Conservation (phyloP, 805 yeast genomes). For the Candida cerambycidarum region DNA sequence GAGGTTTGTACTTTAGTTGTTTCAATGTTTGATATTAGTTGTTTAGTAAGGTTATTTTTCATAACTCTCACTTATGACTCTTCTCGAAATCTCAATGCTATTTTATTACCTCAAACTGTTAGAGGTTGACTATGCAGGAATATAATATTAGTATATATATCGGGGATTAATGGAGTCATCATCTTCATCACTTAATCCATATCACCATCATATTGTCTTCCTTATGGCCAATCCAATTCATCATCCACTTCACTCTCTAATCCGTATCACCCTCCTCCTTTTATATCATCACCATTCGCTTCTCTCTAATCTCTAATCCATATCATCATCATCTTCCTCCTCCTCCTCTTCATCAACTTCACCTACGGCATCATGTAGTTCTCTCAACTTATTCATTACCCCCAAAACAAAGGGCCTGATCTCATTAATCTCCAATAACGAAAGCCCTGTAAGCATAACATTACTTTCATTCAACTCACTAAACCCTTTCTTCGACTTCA, state of each 20-base stretch:
- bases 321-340: conserved; percentile 11
- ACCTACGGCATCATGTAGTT: conserved; percentile 42
- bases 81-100: background rate
- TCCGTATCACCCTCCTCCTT: too few species aligned
- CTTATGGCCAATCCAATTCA: too few species aligned
- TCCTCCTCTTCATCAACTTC: conserved; percentile 14
- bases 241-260: too few species aligned
- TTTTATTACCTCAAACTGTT: too few species aligned
- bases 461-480: conserved; percentile 77
- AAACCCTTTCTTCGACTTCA: conserved; percentile 81
- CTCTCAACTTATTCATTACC: conserved; percentile 76
- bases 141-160: too few species aligned
- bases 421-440: conserved; percentile 84
- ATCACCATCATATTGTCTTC: too few species aligned
- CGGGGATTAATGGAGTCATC: too few species aligned
- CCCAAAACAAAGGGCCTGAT: conserved; percentile 76
- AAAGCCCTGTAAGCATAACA: conserved; percentile 77
- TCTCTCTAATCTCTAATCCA: conserved; percentile 7
- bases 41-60: conserved; percentile 20
- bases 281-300: too few species aligned
- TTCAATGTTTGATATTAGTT: conserved; percentile 38
- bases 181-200: too few species aligned
- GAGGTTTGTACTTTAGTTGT: conserved; percentile 34
- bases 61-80: too few species aligned
- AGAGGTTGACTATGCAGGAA: too few species aligned